These are phyloP conservation scores for Yarrowia sp. DNA, from an alignment of 805 yeast genomes.

Conservation along the genomic window DNA sequence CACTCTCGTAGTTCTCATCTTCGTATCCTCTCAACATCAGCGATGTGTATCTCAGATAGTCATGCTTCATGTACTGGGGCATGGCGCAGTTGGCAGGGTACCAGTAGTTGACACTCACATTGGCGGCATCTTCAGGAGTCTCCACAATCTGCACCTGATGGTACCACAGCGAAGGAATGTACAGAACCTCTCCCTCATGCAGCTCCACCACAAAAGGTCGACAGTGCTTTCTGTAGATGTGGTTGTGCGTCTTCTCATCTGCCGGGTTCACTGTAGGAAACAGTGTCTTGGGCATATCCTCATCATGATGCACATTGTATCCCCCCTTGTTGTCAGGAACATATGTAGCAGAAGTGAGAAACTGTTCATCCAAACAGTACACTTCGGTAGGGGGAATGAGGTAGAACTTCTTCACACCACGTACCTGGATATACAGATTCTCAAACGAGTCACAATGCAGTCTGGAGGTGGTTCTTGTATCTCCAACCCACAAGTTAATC, in stretches of 20 bases:
- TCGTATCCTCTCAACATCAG: constrained; percentile 44
- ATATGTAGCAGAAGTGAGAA: constrained; percentile 48
- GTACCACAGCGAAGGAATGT: constrained; percentile 54
- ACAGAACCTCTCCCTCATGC: constrained; percentile 51
- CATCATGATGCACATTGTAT: constrained; percentile 42
- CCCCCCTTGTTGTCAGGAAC: constrained; percentile 40
- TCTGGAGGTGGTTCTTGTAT: constrained; percentile 47
- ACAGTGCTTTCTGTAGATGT: constrained; percentile 39
- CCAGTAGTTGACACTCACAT: constrained; percentile 50
- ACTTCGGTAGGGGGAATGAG: constrained; percentile 51
- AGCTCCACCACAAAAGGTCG: constrained; percentile 47
- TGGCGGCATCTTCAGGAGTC: constrained; percentile 34
- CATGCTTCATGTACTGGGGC: constrained; percentile 49
- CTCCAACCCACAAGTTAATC: constrained; percentile 53
- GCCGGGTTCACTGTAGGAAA: constrained; percentile 51
- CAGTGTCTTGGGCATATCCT: constrained; percentile 42
- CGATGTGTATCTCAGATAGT: constrained; percentile 45
- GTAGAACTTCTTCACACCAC: constrained; percentile 49
- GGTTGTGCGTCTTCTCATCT: constrained; percentile 41
- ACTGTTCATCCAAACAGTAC: constrained; percentile 47
- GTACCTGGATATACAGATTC: constrained; percentile 50
- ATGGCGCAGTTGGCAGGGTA: constrained; percentile 45
- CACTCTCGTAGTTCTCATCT: constrained; percentile 43
- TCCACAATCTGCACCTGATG: constrained; percentile 50
- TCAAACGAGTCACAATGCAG: constrained; percentile 52